Evolutionary conservation across 306 rosid species (phyloP).

Genomic region (Bauhinia variegata): DNA sequence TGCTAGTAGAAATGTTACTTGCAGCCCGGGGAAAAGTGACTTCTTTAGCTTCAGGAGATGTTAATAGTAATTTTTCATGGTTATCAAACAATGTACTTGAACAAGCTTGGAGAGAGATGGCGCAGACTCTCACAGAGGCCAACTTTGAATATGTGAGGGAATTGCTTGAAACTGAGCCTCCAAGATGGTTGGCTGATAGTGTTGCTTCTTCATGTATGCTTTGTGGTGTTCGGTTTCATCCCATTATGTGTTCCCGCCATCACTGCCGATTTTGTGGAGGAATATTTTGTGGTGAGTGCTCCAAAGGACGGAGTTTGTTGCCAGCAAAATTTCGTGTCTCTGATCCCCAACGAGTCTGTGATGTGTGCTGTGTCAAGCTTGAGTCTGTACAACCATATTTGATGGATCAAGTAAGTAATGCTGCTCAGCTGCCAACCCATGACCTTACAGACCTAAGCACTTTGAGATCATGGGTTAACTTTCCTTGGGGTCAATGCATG

Average conservation of each 20-base stretch:
- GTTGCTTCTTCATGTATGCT: constrained; percentile 91
- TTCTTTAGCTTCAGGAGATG: constrained; percentile 70
- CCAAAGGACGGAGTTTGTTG: constrained; percentile 86
- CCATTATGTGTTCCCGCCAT: constrained; percentile 91
- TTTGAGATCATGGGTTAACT: constrained; percentile 86
- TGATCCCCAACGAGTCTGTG: constrained; percentile 92
- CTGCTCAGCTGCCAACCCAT: constrained; percentile 84
- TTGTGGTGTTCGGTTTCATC: constrained; percentile 90
- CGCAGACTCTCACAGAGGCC: constrained; percentile 82
- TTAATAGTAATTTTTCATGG: constrained; percentile 57
- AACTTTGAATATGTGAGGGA: constrained; percentile 67
- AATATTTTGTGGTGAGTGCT: constrained; percentile 90
- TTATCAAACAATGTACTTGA: constrained; percentile 71
- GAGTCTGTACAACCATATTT: constrained; percentile 85
- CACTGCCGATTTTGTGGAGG: constrained; percentile 99
- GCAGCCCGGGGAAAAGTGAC: constrained; percentile 80
- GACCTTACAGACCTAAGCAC: constrained; percentile 96
- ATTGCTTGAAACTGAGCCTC: constrained; percentile 85
- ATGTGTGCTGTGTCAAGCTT: constrained; percentile 90
- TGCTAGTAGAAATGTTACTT: constrained; percentile 83
- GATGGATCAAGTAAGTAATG: constrained; percentile 92
- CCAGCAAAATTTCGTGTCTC: constrained; percentile 74
- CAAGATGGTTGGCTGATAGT: constrained; percentile 95
- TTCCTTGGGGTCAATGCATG: constrained; percentile 98
- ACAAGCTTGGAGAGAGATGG: constrained; percentile 94